A percentile compares a stretch with the other conserved stretches of the same genome.
phyloP scores from a whole-genome alignment of 306 rosid genomes.

The Herpetospermum pedunculosum region DNA sequence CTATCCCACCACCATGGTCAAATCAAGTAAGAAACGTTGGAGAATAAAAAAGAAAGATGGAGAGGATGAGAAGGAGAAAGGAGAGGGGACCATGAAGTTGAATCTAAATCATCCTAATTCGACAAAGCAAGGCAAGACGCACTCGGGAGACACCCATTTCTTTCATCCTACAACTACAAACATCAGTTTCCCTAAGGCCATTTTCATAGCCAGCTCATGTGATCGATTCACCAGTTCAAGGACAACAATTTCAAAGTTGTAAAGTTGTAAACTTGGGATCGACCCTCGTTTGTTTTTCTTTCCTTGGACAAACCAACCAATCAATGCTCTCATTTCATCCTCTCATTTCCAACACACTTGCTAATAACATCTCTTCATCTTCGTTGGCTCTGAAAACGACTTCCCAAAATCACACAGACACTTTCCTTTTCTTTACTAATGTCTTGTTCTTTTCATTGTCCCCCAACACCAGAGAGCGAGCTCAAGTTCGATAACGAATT shows the following conservation, averaged over 20 bases:
- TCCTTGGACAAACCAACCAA: not conserved
- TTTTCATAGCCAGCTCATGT: conserved; percentile 2
- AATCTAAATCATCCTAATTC: not conserved
- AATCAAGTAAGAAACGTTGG: not conserved
- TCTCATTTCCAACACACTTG: not conserved
- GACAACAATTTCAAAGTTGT: not conserved
- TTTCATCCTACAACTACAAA: not conserved
- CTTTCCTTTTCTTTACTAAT: not conserved
- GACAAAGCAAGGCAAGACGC: not conserved
- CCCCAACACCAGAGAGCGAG: not conserved
- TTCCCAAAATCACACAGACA: not conserved
- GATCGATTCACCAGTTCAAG: not conserved
- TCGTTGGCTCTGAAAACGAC: conserved; percentile 1
- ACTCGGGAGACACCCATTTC: conserved; percentile 1
- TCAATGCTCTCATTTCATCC: not conserved
- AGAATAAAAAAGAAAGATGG: not conserved
- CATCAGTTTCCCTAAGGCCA: not conserved
- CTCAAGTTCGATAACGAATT: too few relatives aligned
- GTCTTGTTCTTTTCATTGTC: not conserved
- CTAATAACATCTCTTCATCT: not conserved
- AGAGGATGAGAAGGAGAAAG: not conserved
- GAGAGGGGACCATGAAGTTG: not conserved
- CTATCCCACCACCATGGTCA: not conserved
- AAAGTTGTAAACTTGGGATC: not conserved
- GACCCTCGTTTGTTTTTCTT: not conserved